Evolutionary conservation across 768 basidiomycete genomes (phyloP), one percentile per base, ranked within the genome.

Genomic region (Hebeloma cylindrosporum): DNA sequence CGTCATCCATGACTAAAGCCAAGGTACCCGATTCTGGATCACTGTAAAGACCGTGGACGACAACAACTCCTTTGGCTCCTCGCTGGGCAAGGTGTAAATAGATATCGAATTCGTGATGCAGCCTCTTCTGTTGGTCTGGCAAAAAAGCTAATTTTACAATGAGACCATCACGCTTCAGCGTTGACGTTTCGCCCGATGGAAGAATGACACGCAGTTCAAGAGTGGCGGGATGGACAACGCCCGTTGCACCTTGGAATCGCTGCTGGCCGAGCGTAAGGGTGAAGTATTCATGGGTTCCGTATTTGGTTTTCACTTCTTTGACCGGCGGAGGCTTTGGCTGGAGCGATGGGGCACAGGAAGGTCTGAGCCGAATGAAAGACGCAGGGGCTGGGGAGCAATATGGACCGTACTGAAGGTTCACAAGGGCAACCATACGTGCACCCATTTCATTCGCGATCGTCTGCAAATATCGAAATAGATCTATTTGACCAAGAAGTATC

Each of bases 71-170:
- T 17, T 41, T 9, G 5, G 36, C 23, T 9, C 38, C 29, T 7
- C n/a, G 13, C 8, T 31, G n/a, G 14, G 21, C n/a, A 11, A 47
- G 32, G n/a, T 40, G 20, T 4, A n/a, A 14, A 33, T 46, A 40
- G 8, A 40, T 27, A 1, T 14, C 5, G 25, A 40, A 47, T 34
- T 47, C 46, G 16, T 40, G 4, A 0, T 7, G 7, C 18, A 47
- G n/a, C 11, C n/a, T 23, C 5, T 31, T 14, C 22, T 36, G 21
- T 21, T 47, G 46, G 13, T 40, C 30, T 2, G 10, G 7, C 5
- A 32, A 26, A 26, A 40, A 41, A 8, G 46, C 46, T n/a, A 47
- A 26, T 26, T 47, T 47, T 5, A 41, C 25, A 18, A 35, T 26
- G 6, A 47, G 8, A 14, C 30, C 14, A 11, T 36, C 39, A n/a